Conservation (phyloP, 2,329 filamentous ascomycete species). For the Epichloe aotearoae region DNA sequence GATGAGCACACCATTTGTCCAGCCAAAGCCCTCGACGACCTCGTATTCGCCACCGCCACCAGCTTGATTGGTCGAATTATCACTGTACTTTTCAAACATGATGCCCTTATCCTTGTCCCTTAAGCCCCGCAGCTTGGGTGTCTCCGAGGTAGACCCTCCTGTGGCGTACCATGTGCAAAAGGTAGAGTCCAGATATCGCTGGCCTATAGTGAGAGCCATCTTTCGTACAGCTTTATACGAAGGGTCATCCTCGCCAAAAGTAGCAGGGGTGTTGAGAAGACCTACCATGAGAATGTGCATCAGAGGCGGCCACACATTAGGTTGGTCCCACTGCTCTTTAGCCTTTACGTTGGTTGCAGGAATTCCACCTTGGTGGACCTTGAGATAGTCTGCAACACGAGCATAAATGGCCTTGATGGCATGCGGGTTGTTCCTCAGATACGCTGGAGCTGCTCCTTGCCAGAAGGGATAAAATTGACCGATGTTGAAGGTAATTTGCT, state of each 20-base stretch:
- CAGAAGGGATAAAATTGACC: constrained; percentile 58
- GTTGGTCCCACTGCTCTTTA: constrained; percentile 57
- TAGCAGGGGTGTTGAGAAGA: constrained; percentile 44
- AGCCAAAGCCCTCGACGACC: constrained; percentile 58
- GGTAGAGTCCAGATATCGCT: constrained; percentile 53
- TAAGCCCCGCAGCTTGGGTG: constrained; percentile 35
- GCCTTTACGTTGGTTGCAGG: constrained; percentile 48
- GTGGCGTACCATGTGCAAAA: constrained; percentile 61
- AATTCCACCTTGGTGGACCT: constrained; percentile 40
- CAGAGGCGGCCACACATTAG: constrained; percentile 56
- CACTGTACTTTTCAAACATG: constrained; percentile 60
- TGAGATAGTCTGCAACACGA: constrained; percentile 39
- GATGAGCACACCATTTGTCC: constrained; percentile 56
- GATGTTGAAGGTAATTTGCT: constrained; percentile 44
- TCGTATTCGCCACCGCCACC: constrained; percentile 56
- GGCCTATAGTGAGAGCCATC: constrained; percentile 44
- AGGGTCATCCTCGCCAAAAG: constrained; percentile 38
- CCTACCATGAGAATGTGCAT: constrained; percentile 52
- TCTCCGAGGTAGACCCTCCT: constrained; percentile 43
- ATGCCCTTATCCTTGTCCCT: constrained; percentile 33
- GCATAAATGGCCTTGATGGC: constrained; percentile 41
- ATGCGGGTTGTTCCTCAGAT: constrained; percentile 44
- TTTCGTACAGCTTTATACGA: constrained; percentile 39
- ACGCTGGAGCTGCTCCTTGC: constrained; percentile 47
- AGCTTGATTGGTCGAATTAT: constrained; percentile 44